Percentiles rank a stretch among this genome's conserved stretches.
Evolutionary conservation across 225 moss, liverwort and hornwort species (phyloP).

Genomic region (Rhytidiadelphus loreus): DNA sequence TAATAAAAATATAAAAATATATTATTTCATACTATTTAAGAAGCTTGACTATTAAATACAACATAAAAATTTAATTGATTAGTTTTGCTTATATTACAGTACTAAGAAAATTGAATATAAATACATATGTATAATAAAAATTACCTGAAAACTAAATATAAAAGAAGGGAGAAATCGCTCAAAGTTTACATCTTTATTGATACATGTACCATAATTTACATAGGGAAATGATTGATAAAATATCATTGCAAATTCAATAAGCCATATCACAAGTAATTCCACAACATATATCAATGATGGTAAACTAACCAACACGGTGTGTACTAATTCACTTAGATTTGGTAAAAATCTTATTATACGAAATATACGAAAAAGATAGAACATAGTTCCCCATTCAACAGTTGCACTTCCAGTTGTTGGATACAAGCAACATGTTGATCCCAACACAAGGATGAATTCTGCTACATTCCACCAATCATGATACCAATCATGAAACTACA

Average conservation of each 20-base stretch:
- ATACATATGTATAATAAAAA: too few relatives aligned
- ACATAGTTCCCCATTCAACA: conserved; percentile 14
- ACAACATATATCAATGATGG: conserved; percentile 72
- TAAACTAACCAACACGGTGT: conserved; percentile 50
- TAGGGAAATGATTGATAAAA: conserved; percentile 45
- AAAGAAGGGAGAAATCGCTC: conserved; percentile 31
- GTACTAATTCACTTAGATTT: conserved; percentile 37
- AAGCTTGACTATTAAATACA: accelerated
- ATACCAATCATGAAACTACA: conserved; percentile 70
- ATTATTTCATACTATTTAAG: not conserved
- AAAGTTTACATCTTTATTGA: conserved; percentile 19
- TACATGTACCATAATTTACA: conserved; percentile 18
- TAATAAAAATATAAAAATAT: not conserved
- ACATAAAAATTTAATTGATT: too few relatives aligned
- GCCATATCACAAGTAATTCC: conserved; percentile 49
- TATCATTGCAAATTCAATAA: conserved; percentile 45
- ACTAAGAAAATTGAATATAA: not conserved
- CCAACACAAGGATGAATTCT: conserved; percentile 40
- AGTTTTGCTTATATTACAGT: not conserved
- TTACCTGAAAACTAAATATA: conserved; percentile 42
- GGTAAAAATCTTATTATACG: conserved; percentile 62
- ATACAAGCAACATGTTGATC: conserved; percentile 56
- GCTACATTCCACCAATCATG: conserved; percentile 54
- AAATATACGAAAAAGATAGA: conserved; percentile 52
- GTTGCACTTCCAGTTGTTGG: not conserved